These are phyloP conservation scores for Alternaria atra DNA, from an alignment of 2,329 filamentous ascomycete species.

Conservation along the genomic window DNA sequence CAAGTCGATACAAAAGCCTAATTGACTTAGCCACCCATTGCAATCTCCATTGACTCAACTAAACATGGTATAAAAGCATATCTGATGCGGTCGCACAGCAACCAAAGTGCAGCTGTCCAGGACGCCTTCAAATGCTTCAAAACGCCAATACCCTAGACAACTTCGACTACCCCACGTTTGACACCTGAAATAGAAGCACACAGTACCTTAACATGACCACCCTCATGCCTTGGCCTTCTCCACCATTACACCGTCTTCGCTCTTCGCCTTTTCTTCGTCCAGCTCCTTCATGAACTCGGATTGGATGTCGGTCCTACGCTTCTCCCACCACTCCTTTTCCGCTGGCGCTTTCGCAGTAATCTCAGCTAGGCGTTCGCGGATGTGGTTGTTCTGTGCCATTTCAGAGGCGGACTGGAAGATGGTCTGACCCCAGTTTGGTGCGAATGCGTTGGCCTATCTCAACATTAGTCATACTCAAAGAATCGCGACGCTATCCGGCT, in stretches of 20 bases:
- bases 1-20: constrained; percentile 11
- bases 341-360: constrained; percentile 74
- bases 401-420: constrained; percentile 99
- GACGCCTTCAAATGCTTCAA: constrained; percentile 16
- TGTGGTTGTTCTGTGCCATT: constrained; percentile 83
- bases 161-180: not conserved
- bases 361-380: constrained; percentile 78
- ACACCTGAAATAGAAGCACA: not conserved
- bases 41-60: not conserved
- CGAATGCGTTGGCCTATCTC: constrained; percentile 84
- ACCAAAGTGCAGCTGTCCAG: constrained; percentile 7
- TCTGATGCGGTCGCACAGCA: constrained; percentile 5
- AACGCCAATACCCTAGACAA: constrained; percentile 6
- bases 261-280: constrained; percentile 63
- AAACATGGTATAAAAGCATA: not conserved
- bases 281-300: constrained; percentile 86
- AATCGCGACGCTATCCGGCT: not conserved
- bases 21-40: not conserved
- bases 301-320: constrained; percentile 76
- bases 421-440: constrained; percentile 86
- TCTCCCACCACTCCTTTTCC: constrained; percentile 94
- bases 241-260: constrained; percentile 30
- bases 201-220: not conserved
- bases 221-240: constrained; percentile 13
- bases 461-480: constrained; percentile 10